phyloP scores from a whole-genome alignment of 2,329 filamentous ascomycete genomes.

The Rhinocladiella mackenziei region DNA sequence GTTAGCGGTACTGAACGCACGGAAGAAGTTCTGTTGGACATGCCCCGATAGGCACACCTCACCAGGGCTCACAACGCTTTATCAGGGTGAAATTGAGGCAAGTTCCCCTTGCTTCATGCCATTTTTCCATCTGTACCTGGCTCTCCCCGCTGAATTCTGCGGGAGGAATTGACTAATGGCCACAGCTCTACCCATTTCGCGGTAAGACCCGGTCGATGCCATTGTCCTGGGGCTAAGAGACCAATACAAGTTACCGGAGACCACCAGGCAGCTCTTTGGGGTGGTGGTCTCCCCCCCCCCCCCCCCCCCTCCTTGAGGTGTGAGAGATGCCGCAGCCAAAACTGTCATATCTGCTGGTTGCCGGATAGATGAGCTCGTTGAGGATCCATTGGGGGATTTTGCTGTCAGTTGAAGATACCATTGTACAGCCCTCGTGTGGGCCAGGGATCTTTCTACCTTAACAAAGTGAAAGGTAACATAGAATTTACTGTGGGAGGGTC shows the following conservation, averaged over 20 bases:
- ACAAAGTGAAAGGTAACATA: neutral
- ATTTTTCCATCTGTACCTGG: too few relatives aligned
- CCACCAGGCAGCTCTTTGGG: too few relatives aligned
- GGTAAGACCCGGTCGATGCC: too few relatives aligned
- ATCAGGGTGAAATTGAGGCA: slow-evolving; percentile 7
- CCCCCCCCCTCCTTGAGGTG: slow-evolving; percentile 1
- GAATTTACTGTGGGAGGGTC: slow-evolving; percentile 1
- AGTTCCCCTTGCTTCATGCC: neutral
- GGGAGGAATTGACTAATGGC: too few relatives aligned
- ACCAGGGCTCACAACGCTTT: slow-evolving; percentile 18
- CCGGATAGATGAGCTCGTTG: slow-evolving; percentile 15
- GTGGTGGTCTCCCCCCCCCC: too few relatives aligned
- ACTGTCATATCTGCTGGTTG: slow-evolving; percentile 26
- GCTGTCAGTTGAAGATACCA: slow-evolving; percentile 5
- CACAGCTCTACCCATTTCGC: too few relatives aligned
- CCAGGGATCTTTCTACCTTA: neutral
- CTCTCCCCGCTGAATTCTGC: too few relatives aligned
- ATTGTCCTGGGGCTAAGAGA: too few relatives aligned
- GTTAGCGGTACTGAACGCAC: neutral
- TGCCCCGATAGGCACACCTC: slow-evolving; percentile 12
- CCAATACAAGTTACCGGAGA: too few relatives aligned
- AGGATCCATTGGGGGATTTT: slow-evolving; percentile 12
- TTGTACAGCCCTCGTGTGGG: slow-evolving; percentile 10
- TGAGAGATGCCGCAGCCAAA: slow-evolving; percentile 27
- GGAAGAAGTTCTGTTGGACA: slow-evolving; percentile 1